Conservation (phyloP, 495 filamentous ascomycete species). For the Penicillium goetzii region DNA sequence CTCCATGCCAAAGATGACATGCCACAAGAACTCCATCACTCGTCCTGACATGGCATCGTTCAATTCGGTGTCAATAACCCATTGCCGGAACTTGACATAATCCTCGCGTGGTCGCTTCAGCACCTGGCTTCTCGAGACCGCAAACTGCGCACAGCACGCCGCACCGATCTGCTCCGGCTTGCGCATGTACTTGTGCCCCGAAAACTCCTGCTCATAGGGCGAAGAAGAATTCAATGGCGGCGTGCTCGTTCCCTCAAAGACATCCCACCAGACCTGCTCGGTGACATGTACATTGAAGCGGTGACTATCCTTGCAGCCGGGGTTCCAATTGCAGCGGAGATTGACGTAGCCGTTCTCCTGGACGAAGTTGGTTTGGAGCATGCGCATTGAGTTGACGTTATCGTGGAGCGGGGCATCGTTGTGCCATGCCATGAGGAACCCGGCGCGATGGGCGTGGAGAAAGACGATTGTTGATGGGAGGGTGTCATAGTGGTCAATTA, state of each 20-base stretch:
- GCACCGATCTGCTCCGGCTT: constrained; percentile 44
- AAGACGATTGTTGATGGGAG: constrained; percentile 71
- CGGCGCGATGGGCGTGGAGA: constrained; percentile 64
- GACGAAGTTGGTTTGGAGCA: constrained; percentile 54
- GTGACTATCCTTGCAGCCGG: constrained; percentile 57
- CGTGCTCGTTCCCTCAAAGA: constrained; percentile 58
- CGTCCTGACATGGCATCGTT: constrained; percentile 66
- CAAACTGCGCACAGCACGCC: constrained; percentile 73
- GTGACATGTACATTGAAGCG: constrained; percentile 64
- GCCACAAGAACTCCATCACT: constrained; percentile 78
- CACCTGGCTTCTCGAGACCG: constrained; percentile 55
- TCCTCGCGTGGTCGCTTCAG: constrained; percentile 57
- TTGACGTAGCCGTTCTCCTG: constrained; percentile 65
- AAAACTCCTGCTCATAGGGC: constrained; percentile 16
- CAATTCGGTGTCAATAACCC: constrained; percentile 63
- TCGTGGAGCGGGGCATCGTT: constrained; percentile 58
- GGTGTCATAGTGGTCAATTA: constrained; percentile 70
- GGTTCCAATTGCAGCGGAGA: constrained; percentile 66
- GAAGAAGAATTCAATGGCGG: constrained; percentile 47
- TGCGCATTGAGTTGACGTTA: constrained; percentile 57
- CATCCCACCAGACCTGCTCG: constrained; percentile 52
- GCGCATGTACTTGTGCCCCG: constrained; percentile 27
- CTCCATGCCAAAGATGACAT: constrained; percentile 62
- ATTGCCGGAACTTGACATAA: constrained; percentile 67
- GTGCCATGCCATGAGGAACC: constrained; percentile 62